phyloP scores from a whole-genome alignment of 352 stramenopile species.

The Phytophthora syringae region DNA sequence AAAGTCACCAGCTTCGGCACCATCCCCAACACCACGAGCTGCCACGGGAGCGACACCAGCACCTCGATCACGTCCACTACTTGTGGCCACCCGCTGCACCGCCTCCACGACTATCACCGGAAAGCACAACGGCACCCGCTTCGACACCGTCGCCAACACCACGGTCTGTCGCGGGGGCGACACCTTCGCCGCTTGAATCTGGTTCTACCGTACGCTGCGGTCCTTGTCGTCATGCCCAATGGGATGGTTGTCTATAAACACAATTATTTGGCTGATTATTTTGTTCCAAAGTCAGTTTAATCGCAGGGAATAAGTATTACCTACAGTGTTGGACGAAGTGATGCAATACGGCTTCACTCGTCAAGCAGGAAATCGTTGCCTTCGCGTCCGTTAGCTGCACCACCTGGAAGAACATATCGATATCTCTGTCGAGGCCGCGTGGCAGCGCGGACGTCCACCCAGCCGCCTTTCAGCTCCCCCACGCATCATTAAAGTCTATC shows the following conservation, averaged over 20 bases:
- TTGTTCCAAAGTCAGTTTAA: not conserved
- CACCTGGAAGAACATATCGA: slow-evolving; percentile 8
- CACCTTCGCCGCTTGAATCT: not conserved
- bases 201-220: not conserved
- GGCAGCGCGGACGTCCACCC: slow-evolving; percentile 5
- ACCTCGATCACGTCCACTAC: not conserved
- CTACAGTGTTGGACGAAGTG: not conserved
- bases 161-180: no score
- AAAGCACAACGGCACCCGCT: not conserved
- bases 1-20: not conserved
- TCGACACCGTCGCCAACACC: no score
- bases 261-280: not conserved
- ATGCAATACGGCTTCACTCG: slow-evolving; percentile 3
- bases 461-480: slow-evolving; percentile 11
- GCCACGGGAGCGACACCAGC: not conserved
- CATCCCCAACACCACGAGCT: not conserved
- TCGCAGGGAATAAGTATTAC: not conserved
- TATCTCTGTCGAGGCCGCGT: not conserved
- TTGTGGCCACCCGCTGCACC: not conserved
- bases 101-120: not conserved
- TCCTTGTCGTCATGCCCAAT: not conserved
- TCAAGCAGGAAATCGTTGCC: slow-evolving; percentile 13
- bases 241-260: not conserved
- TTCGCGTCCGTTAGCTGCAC: not conserved
- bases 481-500: slow-evolving; percentile 7